Evolutionary conservation across 352 stramenopile species (phyloP), one percentile per base, ranked within the genome.

Genomic region (Phytophthora cryptogea): DNA sequence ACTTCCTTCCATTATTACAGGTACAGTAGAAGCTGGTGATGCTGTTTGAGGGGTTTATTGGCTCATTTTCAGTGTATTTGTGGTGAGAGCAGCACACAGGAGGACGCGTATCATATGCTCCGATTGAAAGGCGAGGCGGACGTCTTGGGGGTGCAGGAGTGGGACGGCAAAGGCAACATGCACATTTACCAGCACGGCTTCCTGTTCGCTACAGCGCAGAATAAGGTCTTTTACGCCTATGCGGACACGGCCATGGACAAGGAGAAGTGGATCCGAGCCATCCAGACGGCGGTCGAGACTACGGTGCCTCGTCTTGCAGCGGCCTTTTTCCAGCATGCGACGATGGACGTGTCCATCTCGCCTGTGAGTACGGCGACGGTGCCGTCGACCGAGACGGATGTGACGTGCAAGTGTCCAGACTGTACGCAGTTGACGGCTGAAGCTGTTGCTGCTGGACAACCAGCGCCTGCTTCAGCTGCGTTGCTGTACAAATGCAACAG

Each of bases 101-200:
- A 97, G 48, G 89, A 97, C 58, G 89, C 89, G 63, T 93, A 94
- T 61, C 83, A 92, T 56, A 92, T 94, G 81, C 76, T 95, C 54
- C 81, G 83, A 6, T 70, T 95, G 39, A 94, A 95, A 59, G 82
- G 85, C 46, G 82, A 95, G 49, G 88, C 94, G 20, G 86, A 96
- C 60, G 86, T 96, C 28, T 63, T 97, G 16, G 89, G 88, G 14
- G 89, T 95, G 14, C 88, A 95, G 64, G 86, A 96, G 53, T 97
- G 89, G 89, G 89, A 97, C 55, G 89, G 89, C 55, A 95, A 96
- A 65, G 89, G 86, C 57, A 95, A 95, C 65, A 95, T 94, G 81
- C 86, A 95, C 77, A 95, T 94, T 53, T 97, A 97, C 62, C 73
- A 89, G 54, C 75, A 93, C 61, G 89, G 89, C 4, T 95, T 97